Evolutionary conservation across 108 stramenopile species (phyloP), one percentile per base, ranked within the genome.

Genomic region (Mayamaea pseudoterrestris): DNA sequence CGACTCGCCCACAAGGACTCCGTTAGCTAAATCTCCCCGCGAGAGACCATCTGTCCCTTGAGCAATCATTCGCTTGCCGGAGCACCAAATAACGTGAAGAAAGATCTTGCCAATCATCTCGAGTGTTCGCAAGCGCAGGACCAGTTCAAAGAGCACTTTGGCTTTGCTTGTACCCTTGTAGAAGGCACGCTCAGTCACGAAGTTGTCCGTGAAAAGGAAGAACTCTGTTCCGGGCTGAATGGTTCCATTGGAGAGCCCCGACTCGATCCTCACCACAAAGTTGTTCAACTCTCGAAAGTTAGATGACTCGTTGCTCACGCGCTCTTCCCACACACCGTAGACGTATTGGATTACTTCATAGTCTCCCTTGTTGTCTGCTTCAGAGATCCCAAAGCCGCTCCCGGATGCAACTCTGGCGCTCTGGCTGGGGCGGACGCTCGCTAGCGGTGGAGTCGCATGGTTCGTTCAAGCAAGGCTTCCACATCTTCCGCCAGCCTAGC

Each of bases 341-440:
- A 53, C 49, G 14, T 24, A 0, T 40, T 42, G 18, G 53, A 39
- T 30, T 35, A 40, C 1, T 41, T 18, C 8, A 63, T 13, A 20
- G 25, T 7, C 20, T 37, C 8, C 4, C 24, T n/a, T 23, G 21
- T 44, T 2, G 44, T 23, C 16, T 28, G 31, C 16, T 21, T 6
- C 6, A 23, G 31, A 31, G 3, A 49, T 27, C 18, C 74, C 68
- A 34, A 68, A 65, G 0, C 62, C 63, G 9, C 35, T 45, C 0
- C 61, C 66, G 5, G 66, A 68, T 1, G 74, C 74, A 48, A 60
- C n/a, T n/a, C n/a, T n/a, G n/a, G n/a, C n/a, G n/a, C n/a, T n/a
- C n/a, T n/a, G n/a, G n/a, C n/a, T n/a, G n/a, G n/a, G n/a, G n/a
- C n/a, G n/a, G n/a, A n/a, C n/a, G n/a, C n/a, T n/a, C n/a, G n/a